Conservation (phyloP, 495 filamentous ascomycete species). For the Neurospora sublineolata region DNA sequence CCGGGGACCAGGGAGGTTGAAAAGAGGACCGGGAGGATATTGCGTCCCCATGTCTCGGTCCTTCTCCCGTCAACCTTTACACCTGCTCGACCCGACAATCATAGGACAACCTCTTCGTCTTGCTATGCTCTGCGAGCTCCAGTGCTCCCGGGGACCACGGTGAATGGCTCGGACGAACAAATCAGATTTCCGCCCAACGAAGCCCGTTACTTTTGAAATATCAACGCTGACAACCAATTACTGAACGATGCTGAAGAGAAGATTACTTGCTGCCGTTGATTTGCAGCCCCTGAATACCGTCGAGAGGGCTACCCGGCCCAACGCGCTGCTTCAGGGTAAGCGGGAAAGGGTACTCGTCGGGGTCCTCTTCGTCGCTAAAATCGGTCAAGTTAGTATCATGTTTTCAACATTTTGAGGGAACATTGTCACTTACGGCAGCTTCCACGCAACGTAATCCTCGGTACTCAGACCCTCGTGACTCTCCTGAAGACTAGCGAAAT, state of each 20-base stretch:
- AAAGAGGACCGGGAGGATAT: background rate
- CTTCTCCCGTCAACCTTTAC: background rate
- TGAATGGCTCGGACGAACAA: background rate
- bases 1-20: background rate
- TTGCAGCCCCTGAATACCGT: constrained; percentile 13
- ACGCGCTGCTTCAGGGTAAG: constrained; percentile 57
- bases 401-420: constrained; percentile 1
- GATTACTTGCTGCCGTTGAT: constrained; percentile 27
- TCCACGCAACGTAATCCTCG: constrained; percentile 97
- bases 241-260: background rate
- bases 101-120: background rate
- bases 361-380: constrained; percentile 82
- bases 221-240: background rate
- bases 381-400: constrained; percentile 4
- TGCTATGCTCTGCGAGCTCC: background rate
- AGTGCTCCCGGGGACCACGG: background rate
- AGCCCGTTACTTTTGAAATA: background rate
- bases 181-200: background rate
- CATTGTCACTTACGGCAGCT: constrained; percentile 73
- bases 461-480: constrained; percentile 86
- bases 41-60: background rate
- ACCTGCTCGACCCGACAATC: background rate
- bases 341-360: constrained; percentile 87
- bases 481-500: constrained; percentile 93
- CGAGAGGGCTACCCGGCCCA: constrained; percentile 27